Conservation (phyloP, 73 alveolate genomes). For the Breviolum minutum region DNA sequence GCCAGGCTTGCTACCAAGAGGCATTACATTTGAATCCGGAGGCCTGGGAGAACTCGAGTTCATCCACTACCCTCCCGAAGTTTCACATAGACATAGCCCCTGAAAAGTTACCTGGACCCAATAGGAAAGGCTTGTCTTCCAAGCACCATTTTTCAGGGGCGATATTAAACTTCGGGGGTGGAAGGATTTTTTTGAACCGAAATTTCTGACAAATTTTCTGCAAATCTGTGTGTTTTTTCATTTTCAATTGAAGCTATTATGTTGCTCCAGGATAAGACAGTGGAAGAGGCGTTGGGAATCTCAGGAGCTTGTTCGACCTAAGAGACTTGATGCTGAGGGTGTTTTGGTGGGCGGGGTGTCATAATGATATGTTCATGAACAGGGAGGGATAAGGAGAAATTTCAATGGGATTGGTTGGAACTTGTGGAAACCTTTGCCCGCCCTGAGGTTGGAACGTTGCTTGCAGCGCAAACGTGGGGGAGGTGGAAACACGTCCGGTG, state of each 20-base stretch:
- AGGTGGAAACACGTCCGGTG: background rate
- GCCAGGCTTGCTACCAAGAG: conserved; percentile 81
- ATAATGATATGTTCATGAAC: too few relatives aligned
- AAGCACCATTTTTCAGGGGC: too few relatives aligned
- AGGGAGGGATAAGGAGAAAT: background rate
- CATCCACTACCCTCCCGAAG: too few relatives aligned
- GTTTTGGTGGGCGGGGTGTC: background rate
- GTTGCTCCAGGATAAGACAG: conserved; percentile 46
- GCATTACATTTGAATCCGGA: conserved; percentile 81
- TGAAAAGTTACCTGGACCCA: too few relatives aligned
- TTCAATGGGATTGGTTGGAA: background rate
- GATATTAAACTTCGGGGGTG: too few relatives aligned
- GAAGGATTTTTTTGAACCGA: too few relatives aligned
- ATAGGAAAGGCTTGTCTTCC: too few relatives aligned
- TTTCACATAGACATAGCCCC: too few relatives aligned
- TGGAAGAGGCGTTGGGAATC: conserved; percentile 63
- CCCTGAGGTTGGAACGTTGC: conserved; percentile 45
- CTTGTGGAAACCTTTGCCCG: background rate
- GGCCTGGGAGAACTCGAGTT: background rate
- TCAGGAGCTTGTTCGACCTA: background rate
- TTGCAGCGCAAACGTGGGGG: conserved; percentile 78
- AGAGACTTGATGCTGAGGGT: background rate
- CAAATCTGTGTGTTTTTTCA: background rate
- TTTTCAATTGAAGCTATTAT: background rate
- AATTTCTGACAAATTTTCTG: background rate